Base-by-base conservation (phyloP, 371 early-diverging fungal species). In the Gilbertella persicaria region DNA sequence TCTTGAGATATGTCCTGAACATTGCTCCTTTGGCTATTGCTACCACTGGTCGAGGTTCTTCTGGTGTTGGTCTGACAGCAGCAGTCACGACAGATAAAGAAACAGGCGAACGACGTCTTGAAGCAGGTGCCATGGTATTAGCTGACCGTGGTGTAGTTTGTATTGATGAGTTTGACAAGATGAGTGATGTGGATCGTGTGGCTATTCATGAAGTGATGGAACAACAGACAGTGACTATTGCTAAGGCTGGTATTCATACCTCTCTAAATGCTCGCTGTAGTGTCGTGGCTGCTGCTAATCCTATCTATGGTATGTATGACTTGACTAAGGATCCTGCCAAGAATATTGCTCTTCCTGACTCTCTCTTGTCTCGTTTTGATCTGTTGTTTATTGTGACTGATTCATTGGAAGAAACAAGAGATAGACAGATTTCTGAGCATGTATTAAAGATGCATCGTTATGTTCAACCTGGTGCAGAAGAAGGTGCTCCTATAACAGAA, bases 201-300 rank as follows among this genome's bases (percentile, higher is more conserved):
- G 99, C 99, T 3, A 99, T 99, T 71, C 99, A 99, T 80, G 99
- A 99, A 88, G 99, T 99, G 4, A 99, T 99, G 99, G 99, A 99
- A 80, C 99, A 99, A 79, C 99, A 99, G 67, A 96, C 97, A 1
- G 95, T 98, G 5, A 97, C 96, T 0, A 94, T 97, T 52, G 90
- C 95, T 45, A 98, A 99, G 73, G 99, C 99, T 5, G 99, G 99
- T 39, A 99, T 99, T 58, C 94, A 97, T 64, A 96, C 96, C 2
- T 93, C 99, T 0, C 74, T 99, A 41, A 99, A 99, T 71, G 99
- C 99, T 4, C 87, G 99, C 29, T 97, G 98, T 74, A 91, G 93
- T 58, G 97, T 99, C 8, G 77, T 99, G 33, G 99, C 99, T 5
- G 99, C 99, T 3, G 99, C 99, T 28, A 99, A 99, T 73, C 99